Evolutionary conservation across 2,329 filamentous ascomycete species (phyloP), one percentile per base, ranked within the genome.

Genomic region (Emericellopsis atlantica): DNA sequence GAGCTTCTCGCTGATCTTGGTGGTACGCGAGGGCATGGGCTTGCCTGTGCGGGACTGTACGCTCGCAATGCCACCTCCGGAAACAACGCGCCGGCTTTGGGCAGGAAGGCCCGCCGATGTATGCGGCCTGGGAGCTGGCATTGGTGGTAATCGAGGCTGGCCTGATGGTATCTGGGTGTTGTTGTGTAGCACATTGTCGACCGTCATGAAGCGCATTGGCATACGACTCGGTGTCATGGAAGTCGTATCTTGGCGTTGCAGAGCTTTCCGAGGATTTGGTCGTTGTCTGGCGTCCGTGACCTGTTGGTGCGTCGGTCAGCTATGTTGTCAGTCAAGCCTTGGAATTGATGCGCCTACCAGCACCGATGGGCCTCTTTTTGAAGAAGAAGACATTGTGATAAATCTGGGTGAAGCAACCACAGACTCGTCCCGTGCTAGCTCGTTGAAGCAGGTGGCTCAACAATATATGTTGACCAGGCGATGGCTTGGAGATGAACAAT

Each of bases 1-100:
- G n/a, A 98, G 70, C 63, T 96, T 96, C 66, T 96, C 87, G 59
- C 86, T 95, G 48, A 94, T 82, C 60, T 96, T 95, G 23, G 87
- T 93, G 32, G 88, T 93, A 40, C 92, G 76, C 6, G 86, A 82
- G 1, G 90, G 92, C 49, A 95, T 64, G 36, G 69, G 72, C 42
- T 76, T 71, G 45, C 71, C 72, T 40, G 66, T 65, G 5, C 70
- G 63, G 22, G 61, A 62, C 21, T 58, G 59, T 4, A 54, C 43
- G 47, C 58, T 59, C 23, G 67, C 64, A 32, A 69, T 56, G 10
- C 63, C 62, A 8, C 64, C 61, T 10, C 64, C 61, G 6, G 57
- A 51, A 10, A 53, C 45, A 31, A 55, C 48, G 8, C 59, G 51
- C n/a, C 60, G 54, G 31, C 40, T 43, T 3, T 46, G 46, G 0